These are phyloP conservation scores for Plenodomus tracheiphilus DNA, from an alignment of 2,329 filamentous ascomycete genomes.

Conservation along the genomic window DNA sequence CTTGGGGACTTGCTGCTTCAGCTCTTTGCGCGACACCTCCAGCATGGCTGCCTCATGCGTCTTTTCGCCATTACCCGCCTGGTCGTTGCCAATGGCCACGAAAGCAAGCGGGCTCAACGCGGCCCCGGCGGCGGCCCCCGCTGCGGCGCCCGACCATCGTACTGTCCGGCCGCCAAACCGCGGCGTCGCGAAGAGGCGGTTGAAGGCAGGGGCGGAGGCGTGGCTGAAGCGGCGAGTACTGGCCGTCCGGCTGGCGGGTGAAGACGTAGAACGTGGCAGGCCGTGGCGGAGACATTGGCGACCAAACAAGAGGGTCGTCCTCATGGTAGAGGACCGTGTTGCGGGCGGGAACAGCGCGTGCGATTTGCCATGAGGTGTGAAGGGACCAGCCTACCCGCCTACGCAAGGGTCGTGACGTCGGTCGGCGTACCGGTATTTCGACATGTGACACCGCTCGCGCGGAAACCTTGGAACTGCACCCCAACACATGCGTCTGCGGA, in stretches of 20 bases:
- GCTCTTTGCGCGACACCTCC: constrained; percentile 75
- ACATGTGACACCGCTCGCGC: constrained; percentile 24
- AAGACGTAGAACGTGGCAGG: constrained; percentile 8
- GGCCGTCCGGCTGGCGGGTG: too few relatives aligned
- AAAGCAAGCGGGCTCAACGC: constrained; percentile 61
- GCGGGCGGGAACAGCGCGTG: constrained; percentile 22
- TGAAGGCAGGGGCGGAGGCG: constrained; percentile 28
- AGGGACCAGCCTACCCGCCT: constrained; percentile 4
- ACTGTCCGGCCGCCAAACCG: constrained; percentile 37
- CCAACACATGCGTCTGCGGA: too few relatives aligned
- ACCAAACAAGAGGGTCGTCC: constrained; percentile 52
- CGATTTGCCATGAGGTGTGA: constrained; percentile 27
- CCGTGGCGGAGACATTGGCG: constrained; percentile 55
- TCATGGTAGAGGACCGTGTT: constrained; percentile 53
- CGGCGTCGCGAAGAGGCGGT: constrained; percentile 40
- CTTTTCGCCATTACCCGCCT: constrained; percentile 52
- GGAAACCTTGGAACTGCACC: too few relatives aligned
- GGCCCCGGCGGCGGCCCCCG: constrained; percentile 28
- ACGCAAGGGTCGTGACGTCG: too few relatives aligned
- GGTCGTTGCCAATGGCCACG: constrained; percentile 59
- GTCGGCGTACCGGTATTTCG: constrained; percentile 17
- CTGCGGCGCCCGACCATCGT: constrained; percentile 38
- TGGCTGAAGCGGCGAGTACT: too few relatives aligned
- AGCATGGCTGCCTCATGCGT: constrained; percentile 89
- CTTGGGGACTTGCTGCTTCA: constrained; percentile 68